Base-by-base conservation (phyloP, 495 filamentous ascomycete genomes). In the Cryomyces antarcticus region DNA sequence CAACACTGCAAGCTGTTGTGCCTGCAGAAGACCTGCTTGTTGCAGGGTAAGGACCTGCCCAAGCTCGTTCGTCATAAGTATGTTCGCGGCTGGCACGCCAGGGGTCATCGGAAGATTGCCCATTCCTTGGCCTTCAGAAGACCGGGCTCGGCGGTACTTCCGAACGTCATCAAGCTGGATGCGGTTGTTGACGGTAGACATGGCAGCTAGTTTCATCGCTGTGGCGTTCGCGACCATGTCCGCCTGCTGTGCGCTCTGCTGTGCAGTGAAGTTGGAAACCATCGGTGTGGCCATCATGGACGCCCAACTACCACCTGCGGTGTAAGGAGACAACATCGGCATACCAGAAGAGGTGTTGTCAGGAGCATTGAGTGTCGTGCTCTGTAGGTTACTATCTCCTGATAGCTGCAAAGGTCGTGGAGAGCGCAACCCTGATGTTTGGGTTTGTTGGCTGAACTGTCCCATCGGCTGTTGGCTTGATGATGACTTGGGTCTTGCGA, bases 171-270 rank as follows among this genome's bases (percentile, higher is more conserved):
- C 89, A 46, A 97, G 68, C 31, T 93, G 88, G 54, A 97, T 94
- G 13, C 89, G 82, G 60, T 96, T 96, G 63, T 95, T 96, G 43
- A 97, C 89, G 4, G 89, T 97, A 7, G 88, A 95, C 33, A 97
- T 65, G 13, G 89, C 89, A 42, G 89, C 89, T 36, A 97, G 72
- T 61, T 96, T 97, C 89, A 97, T 97, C 11, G 89, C 89, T 7
- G 89, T 96, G 6, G 89, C 92, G 57, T 96, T 96, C 37, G 89
- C 89, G 43, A 97, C 82, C 87, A 97, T 95, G 52, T 97, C 92
- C 11, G 87, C 89, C 55, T 93, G 84, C 41, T 70, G 75, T 31
- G 64, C 67, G 30, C 59, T 42, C 62, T 67, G 66, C 17, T 53
- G 68, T 64, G 12, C 59, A 58, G 47, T 61, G 58, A 97, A 97